These are phyloP conservation scores for Schizochytrium sp. DNA, from an alignment of 108 stramenopile genomes.

Conservation along the genomic window DNA sequence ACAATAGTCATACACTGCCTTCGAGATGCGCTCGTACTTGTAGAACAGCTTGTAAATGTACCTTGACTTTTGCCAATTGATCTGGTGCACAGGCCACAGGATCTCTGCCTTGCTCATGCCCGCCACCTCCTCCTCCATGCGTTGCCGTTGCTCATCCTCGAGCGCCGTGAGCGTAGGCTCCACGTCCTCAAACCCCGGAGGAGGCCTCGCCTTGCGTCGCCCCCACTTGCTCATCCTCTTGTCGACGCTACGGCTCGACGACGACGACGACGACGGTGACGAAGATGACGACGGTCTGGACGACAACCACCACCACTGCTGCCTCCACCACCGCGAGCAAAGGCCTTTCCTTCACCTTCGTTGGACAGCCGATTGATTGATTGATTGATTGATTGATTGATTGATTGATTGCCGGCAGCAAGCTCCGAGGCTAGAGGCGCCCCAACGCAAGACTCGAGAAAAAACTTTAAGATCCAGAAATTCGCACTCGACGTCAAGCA, in stretches of 20 bases:
- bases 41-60: constrained; percentile 99
- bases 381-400: too few relatives aligned
- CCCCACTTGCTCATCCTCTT: constrained; percentile 22
- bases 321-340: too few relatives aligned
- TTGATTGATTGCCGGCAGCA: too few relatives aligned
- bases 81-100: constrained; percentile 99
- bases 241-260: not conserved
- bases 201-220: constrained; percentile 45
- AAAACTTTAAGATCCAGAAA: too few relatives aligned
- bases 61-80: constrained; percentile 90
- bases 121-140: constrained; percentile 88
- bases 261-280: too few relatives aligned
- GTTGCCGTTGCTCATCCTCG: constrained; percentile 92
- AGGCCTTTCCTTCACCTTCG: too few relatives aligned
- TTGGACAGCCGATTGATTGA: too few relatives aligned
- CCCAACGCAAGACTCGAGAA: too few relatives aligned
- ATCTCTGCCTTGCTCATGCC: constrained; percentile 94
- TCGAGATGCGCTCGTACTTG: constrained; percentile 72
- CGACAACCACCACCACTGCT: too few relatives aligned
- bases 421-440: too few relatives aligned
- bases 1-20: constrained; percentile 93
- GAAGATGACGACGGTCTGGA: too few relatives aligned
- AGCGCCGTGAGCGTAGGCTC: constrained; percentile 90
- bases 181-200: constrained; percentile 79
- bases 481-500: too few relatives aligned